phyloP scores from a whole-genome alignment of 345 rosid genomes.

The Microthlaspi erraticum region DNA sequence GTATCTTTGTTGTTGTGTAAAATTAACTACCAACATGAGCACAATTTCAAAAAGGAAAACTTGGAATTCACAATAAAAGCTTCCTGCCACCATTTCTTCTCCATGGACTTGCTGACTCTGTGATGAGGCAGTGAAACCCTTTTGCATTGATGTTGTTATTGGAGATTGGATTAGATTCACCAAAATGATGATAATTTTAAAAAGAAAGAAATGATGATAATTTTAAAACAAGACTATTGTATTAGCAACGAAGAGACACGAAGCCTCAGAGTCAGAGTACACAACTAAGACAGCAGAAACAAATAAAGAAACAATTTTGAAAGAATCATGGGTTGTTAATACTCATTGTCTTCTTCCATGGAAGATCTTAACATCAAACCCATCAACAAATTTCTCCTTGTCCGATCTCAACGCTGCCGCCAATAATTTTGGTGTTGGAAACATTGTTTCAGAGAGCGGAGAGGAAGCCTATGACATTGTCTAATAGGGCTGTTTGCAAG shows the following conservation, averaged over 20 bases:
- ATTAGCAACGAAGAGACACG: constrained; percentile 31
- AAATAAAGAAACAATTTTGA: neutral
- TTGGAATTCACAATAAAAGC: constrained; percentile 71
- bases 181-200: constrained; percentile 12
- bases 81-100: constrained; percentile 67
- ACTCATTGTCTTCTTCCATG: constrained; percentile 51
- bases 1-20: constrained; percentile 9
- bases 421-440: constrained; percentile 56
- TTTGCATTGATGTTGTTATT: constrained; percentile 56
- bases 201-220: too few relatives aligned
- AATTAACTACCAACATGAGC: constrained; percentile 24
- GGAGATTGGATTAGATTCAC: constrained; percentile 49
- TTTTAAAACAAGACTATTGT: too few relatives aligned
- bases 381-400: constrained; percentile 56
- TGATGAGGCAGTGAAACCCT: constrained; percentile 83
- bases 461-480: constrained; percentile 51
- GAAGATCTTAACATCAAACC: constrained; percentile 38
- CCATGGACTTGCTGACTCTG: constrained; percentile 61
- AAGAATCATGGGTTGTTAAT: constrained; percentile 75
- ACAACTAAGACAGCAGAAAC: too few relatives aligned
- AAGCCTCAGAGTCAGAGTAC: constrained; percentile 31
- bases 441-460: constrained; percentile 63
- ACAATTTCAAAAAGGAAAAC: constrained; percentile 60
- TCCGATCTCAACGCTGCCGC: constrained; percentile 66
- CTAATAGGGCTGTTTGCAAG: constrained; percentile 61